Conservation (phyloP, 2,329 filamentous ascomycete genomes). For the Hypoxylon sp. region DNA sequence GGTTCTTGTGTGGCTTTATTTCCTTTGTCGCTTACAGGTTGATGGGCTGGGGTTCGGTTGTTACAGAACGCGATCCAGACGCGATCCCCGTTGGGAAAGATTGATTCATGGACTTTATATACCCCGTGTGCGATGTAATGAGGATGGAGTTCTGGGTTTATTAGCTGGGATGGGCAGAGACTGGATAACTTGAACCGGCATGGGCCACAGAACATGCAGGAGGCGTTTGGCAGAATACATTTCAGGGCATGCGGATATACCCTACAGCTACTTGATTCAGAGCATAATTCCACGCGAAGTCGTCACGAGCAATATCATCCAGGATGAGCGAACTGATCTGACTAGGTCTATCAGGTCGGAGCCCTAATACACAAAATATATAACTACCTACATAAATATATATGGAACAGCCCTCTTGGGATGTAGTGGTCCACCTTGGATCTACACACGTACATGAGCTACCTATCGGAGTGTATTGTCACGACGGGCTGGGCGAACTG, state of each 20-base stretch:
- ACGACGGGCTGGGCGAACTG: slow-evolving; percentile 4
- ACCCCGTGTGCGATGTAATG: slow-evolving; percentile 28
- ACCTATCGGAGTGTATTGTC: not conserved
- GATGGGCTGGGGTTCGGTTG: slow-evolving; percentile 2
- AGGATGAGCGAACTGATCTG: not conserved
- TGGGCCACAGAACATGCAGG: slow-evolving; percentile 7
- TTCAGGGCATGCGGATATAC: slow-evolving; percentile 23
- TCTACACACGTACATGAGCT: not conserved
- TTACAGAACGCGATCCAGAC: slow-evolving; percentile 10
- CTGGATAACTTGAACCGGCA: slow-evolving; percentile 13
- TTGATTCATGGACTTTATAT: slow-evolving; percentile 32
- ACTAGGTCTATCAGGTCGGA: not conserved
- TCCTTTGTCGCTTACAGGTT: slow-evolving; percentile 12
- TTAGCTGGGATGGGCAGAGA: slow-evolving; percentile 14
- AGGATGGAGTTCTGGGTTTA: slow-evolving; percentile 26
- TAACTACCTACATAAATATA: not conserved
- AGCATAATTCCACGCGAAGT: slow-evolving; percentile 12
- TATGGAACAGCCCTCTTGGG: not conserved
- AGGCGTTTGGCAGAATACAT: slow-evolving; percentile 18
- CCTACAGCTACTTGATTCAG: slow-evolving; percentile 15
- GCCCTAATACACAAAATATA: slow-evolving; percentile 8
- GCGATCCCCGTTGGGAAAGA: slow-evolving; percentile 16
- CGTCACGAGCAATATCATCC: slow-evolving; percentile 4
- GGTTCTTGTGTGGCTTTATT: slow-evolving; percentile 8
- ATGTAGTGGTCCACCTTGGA: too few species aligned